phyloP scores from a whole-genome alignment of 2,329 filamentous ascomycete species.

The Pseudophaeomoniella oleicola region DNA sequence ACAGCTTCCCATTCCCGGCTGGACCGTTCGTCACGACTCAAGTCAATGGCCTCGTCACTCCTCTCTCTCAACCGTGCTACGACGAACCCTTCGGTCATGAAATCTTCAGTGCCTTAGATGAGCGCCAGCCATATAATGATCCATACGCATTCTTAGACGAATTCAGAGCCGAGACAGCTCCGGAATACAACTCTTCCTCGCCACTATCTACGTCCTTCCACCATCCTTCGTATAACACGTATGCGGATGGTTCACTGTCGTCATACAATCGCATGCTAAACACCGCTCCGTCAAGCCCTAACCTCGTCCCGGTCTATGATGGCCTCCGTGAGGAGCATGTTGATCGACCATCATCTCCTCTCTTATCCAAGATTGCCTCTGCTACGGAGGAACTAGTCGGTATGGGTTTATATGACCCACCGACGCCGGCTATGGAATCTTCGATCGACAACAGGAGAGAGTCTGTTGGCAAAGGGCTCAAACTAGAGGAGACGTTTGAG shows the following conservation, averaged over 20 bases:
- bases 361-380: conserved; percentile 3
- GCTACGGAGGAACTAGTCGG: conserved; percentile 11
- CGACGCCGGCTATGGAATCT: conserved; percentile 9
- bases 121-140: conserved; percentile 1
- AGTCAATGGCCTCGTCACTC: conserved; percentile 12
- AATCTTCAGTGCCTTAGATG: conserved; percentile 9
- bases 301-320: conserved; percentile 6
- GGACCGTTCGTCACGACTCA: conserved; percentile 7
- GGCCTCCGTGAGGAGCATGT: conserved; percentile 1
- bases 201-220: neutral
- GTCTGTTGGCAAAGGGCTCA: conserved; percentile 7
- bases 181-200: neutral
- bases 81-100: conserved; percentile 11
- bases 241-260: neutral
- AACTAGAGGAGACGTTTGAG: conserved; percentile 13
- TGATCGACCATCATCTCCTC: conserved; percentile 3
- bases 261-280: conserved; percentile 2
- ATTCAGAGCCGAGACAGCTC: neutral
- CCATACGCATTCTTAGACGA: conserved; percentile 1
- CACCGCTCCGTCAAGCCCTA: conserved; percentile 12
- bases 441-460: neutral
- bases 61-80: conserved; percentile 8
- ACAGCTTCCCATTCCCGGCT: too few species aligned
- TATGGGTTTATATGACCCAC: conserved; percentile 12
- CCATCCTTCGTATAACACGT: neutral